A percentile compares a stretch with the other conserved stretches of the same genome.
Conservation (phyloP, 1,139 yeast genomes). For the Pichia sp. region DNA sequence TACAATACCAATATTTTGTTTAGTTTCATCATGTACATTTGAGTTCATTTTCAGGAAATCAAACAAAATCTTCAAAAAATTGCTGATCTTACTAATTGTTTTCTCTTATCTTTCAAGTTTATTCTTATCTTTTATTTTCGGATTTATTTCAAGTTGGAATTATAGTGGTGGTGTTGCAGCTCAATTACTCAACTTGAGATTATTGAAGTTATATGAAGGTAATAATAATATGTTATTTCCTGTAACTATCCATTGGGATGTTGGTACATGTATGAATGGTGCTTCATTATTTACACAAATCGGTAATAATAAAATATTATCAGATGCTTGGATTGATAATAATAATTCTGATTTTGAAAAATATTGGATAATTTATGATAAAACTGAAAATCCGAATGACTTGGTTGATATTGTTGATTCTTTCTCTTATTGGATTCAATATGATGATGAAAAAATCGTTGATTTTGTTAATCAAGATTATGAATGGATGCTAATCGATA, state of each 20-base stretch:
- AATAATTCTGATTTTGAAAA: conserved; percentile 31
- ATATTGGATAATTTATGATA: conserved; percentile 55
- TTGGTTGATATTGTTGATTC: conserved; percentile 15
- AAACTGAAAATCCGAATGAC: conserved; percentile 51
- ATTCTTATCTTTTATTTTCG: conserved; percentile 25
- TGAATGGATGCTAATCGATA: conserved; percentile 37
- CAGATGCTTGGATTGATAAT: conserved; percentile 33
- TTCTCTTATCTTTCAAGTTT: conserved; percentile 30
- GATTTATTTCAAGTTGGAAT: conserved; percentile 60
- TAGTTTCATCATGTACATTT: conserved; percentile 62
- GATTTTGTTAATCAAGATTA: conserved; percentile 20
- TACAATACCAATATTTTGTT: conserved; percentile 59
- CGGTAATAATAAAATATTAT: conserved; percentile 6
- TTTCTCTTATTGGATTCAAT: conserved; percentile 58
- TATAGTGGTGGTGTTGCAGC: conserved; percentile 90
- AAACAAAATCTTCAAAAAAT: background rate
- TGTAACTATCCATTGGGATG: conserved; percentile 62
- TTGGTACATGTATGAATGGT: conserved; percentile 85
- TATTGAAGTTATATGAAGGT: conserved; percentile 20
- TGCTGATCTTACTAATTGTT: background rate
- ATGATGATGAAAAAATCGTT: conserved; percentile 26
- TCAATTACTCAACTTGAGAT: conserved; percentile 41
- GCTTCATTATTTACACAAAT: conserved; percentile 53
- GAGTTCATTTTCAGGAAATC: conserved; percentile 21
- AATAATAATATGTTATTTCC: conserved; percentile 10